phyloP scores from a whole-genome alignment of 495 filamentous ascomycete genomes.

The Penicillium silybi region DNA sequence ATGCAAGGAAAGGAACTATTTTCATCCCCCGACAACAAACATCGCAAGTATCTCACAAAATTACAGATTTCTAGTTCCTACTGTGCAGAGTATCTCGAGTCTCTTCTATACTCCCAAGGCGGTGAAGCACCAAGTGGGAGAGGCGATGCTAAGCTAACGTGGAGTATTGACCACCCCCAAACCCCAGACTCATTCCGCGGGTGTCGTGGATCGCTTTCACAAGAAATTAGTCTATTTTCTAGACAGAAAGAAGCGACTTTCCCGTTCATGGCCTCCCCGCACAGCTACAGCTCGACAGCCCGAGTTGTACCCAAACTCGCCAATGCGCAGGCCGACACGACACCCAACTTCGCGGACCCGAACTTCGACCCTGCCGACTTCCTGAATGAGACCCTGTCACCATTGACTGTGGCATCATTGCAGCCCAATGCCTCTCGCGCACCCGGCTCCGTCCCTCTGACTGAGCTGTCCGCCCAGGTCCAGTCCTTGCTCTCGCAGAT shows the following conservation, averaged over 20 bases:
- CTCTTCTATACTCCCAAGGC: not conserved
- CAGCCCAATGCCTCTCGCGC: constrained; percentile 40
- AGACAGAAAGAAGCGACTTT: not conserved
- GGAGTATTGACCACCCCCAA: not conserved
- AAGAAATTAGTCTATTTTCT: not conserved
- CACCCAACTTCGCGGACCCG: constrained; percentile 61
- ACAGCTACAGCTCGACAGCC: constrained; percentile 15
- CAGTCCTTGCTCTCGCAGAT: constrained; percentile 82
- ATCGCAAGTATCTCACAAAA: not conserved
- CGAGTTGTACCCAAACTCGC: constrained; percentile 12
- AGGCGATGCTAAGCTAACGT: not conserved
- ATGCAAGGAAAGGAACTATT: not conserved
- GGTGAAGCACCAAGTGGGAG: not conserved
- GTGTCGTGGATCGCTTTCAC: not conserved
- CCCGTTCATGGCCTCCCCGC: constrained; percentile 12
- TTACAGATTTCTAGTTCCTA: not conserved
- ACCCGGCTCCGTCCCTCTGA: constrained; percentile 57
- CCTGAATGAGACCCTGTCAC: constrained; percentile 71
- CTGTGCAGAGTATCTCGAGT: not conserved
- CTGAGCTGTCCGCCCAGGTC: constrained; percentile 74
- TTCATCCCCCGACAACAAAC: not conserved
- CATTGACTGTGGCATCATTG: constrained; percentile 39
- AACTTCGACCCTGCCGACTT: constrained; percentile 78
- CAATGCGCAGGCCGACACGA: constrained; percentile 52
- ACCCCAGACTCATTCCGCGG: not conserved